These are phyloP conservation scores for Xylaria longipes DNA, from an alignment of 495 filamentous ascomycete genomes.

Conservation along the genomic window DNA sequence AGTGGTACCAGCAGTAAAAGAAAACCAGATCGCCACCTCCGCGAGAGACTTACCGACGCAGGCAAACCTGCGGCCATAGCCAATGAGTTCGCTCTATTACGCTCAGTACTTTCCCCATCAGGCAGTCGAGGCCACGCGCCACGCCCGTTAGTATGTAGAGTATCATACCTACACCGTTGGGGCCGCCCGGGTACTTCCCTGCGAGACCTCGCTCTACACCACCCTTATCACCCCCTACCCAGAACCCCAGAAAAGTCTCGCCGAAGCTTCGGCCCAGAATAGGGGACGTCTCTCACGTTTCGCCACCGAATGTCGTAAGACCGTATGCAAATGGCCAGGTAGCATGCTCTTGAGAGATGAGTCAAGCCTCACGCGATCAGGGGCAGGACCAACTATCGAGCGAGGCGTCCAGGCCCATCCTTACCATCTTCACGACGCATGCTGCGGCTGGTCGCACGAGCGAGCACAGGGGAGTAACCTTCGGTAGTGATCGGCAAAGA, in stretches of 20 bases:
- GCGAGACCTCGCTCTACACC: background rate
- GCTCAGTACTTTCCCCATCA: conserved; percentile 20
- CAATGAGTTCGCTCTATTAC: conserved; percentile 12
- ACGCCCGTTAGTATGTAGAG: conserved; percentile 8
- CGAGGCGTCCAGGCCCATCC: background rate
- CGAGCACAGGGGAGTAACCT: background rate
- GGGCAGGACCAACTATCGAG: background rate
- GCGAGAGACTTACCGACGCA: conserved; percentile 21
- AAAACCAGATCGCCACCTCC: background rate
- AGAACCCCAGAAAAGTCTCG: background rate
- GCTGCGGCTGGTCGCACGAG: conserved; percentile 1
- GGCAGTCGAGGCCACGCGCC: conserved; percentile 19
- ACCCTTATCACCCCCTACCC: background rate
- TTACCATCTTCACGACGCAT: background rate
- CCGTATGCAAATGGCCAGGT: background rate
- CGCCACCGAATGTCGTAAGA: conserved; percentile 4
- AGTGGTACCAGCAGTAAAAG: background rate
- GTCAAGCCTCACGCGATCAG: background rate
- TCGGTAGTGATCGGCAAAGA: conserved; percentile 12
- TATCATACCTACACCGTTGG: background rate
- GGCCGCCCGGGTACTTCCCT: background rate
- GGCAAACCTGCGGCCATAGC: background rate
- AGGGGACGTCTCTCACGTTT: background rate
- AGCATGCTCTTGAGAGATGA: conserved; percentile 1
- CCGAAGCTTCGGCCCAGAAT: background rate